Evolutionary conservation across 2,329 filamentous ascomycete species (phyloP).

Genomic region (Sporothrix euskadiensis): DNA sequence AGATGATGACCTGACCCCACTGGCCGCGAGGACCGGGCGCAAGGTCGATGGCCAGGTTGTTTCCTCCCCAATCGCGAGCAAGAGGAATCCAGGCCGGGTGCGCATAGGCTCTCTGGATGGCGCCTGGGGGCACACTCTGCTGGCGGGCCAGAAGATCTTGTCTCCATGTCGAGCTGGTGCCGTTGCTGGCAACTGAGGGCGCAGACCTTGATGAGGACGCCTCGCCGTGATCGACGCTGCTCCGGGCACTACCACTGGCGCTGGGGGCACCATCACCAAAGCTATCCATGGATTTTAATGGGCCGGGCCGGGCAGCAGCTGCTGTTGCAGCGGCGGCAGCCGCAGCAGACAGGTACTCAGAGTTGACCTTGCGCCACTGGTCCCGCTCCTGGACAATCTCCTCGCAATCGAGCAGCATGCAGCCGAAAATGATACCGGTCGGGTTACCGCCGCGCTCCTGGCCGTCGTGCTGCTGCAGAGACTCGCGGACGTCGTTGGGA

Average conservation of each 20-base stretch:
- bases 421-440: slow-evolving; percentile 88
- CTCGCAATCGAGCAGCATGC: slow-evolving; percentile 96
- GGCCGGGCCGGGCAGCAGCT: slow-evolving; percentile 69
- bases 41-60: slow-evolving; percentile 91
- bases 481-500: slow-evolving; percentile 90
- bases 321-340: slow-evolving; percentile 64
- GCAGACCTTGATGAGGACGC: slow-evolving; percentile 63
- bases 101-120: slow-evolving; percentile 88
- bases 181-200: slow-evolving; percentile 44
- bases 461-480: slow-evolving; percentile 87
- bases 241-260: slow-evolving; percentile 66
- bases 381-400: slow-evolving; percentile 98
- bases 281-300: slow-evolving; percentile 39
- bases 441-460: slow-evolving; percentile 90
- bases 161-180: slow-evolving; percentile 68
- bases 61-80: slow-evolving; percentile 96
- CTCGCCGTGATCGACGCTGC: slow-evolving; percentile 62
- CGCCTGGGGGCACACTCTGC: slow-evolving; percentile 80
- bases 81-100: slow-evolving; percentile 95
- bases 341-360: slow-evolving; percentile 71
- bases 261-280: slow-evolving; percentile 65
- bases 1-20: slow-evolving; percentile 97
- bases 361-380: slow-evolving; percentile 92
- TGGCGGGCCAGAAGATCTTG: slow-evolving; percentile 82
- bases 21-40: slow-evolving; percentile 84